Conservation (phyloP, 805 yeast genomes). For the Maudiozyma turicensis region DNA sequence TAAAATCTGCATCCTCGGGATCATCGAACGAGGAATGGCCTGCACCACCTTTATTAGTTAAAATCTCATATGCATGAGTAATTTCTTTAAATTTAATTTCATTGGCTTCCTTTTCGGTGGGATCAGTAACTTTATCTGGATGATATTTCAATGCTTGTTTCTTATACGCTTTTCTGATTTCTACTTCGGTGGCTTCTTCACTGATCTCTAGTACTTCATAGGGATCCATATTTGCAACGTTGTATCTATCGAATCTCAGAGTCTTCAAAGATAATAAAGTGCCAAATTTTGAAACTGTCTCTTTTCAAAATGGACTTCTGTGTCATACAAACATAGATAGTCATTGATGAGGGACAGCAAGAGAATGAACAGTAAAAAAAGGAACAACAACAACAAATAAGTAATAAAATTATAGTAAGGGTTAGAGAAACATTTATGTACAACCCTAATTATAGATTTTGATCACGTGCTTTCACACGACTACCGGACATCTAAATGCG, state of each 20-base stretch:
- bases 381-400: too few relatives aligned
- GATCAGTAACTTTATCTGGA: constrained; percentile 78
- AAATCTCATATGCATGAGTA: constrained; percentile 74
- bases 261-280: too few relatives aligned
- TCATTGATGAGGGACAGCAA: too few relatives aligned
- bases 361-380: too few relatives aligned
- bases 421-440: too few relatives aligned
- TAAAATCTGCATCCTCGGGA: constrained; percentile 61
- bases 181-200: constrained; percentile 52
- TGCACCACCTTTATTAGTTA: constrained; percentile 58
- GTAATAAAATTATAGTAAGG: too few relatives aligned
- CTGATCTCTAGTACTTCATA: constrained; percentile 69
- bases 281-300: too few relatives aligned
- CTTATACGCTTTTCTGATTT: constrained; percentile 78
- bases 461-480: background rate
- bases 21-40: constrained; percentile 9
- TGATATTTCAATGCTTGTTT: constrained; percentile 74
- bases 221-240: constrained; percentile 3
- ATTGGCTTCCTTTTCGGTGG: constrained; percentile 51
- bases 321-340: too few relatives aligned
- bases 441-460: background rate
- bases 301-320: too few relatives aligned
- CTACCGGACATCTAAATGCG: background rate
- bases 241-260: too few relatives aligned
- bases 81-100: constrained; percentile 77